A percentile compares a stretch with the other conserved stretches of the same genome.
Conservation (phyloP, 1,284 basidiomycete genomes). For the Schizophyllum amplum region DNA sequence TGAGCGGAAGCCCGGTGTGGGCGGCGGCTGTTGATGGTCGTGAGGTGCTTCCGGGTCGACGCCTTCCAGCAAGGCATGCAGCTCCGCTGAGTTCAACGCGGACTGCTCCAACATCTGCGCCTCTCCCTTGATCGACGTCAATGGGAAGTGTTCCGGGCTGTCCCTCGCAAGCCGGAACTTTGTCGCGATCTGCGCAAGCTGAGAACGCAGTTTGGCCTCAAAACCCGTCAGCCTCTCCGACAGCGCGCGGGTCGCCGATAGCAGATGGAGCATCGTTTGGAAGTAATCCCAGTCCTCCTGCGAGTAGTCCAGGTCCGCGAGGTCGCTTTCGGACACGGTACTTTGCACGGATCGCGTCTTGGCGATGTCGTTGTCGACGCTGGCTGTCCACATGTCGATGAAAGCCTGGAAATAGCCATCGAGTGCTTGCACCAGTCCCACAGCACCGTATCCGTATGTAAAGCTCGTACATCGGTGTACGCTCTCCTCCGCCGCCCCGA, state of each 20-base stretch:
- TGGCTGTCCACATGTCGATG: slow-evolving; percentile 52
- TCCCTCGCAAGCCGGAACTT: slow-evolving; percentile 47
- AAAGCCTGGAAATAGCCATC: slow-evolving; percentile 66
- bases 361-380: slow-evolving; percentile 22
- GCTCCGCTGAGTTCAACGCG: slow-evolving; percentile 70
- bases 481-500: slow-evolving; percentile 74
- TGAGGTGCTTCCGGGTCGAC: slow-evolving; percentile 34
- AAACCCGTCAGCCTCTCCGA: slow-evolving; percentile 60
- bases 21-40: slow-evolving; percentile 13
- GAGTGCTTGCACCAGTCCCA: slow-evolving; percentile 65
- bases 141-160: slow-evolving; percentile 45
- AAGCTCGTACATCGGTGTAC: slow-evolving; percentile 67
- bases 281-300: slow-evolving; percentile 82
- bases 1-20: slow-evolving; percentile 16
- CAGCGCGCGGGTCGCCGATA: slow-evolving; percentile 68
- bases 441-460: slow-evolving; percentile 81
- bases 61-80: slow-evolving; percentile 56
- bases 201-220: slow-evolving; percentile 57
- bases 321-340: slow-evolving; percentile 40
- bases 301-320: slow-evolving; percentile 79
- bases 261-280: slow-evolving; percentile 74
- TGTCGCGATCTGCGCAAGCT: slow-evolving; percentile 50
- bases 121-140: slow-evolving; percentile 62
- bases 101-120: slow-evolving; percentile 73
- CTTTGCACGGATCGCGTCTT: slow-evolving; percentile 25